Conservation (phyloP, 352 stramenopile genomes). For the Pythium guiyangense region DNA sequence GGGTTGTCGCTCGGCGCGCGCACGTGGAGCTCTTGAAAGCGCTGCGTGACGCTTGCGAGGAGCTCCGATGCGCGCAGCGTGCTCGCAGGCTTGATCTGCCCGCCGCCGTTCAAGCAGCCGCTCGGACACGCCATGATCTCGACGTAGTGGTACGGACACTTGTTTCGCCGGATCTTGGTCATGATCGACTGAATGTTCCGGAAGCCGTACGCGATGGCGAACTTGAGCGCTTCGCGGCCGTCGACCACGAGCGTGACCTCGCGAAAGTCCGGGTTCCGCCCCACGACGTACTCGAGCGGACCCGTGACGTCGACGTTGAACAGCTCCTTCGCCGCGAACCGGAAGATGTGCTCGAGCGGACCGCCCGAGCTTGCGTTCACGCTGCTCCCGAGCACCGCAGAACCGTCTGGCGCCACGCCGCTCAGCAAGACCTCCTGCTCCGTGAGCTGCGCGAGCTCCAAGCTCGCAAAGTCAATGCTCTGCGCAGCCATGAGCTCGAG, state of each 20-base stretch:
- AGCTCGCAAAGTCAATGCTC: conserved; percentile 54
- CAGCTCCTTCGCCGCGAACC: conserved; percentile 84
- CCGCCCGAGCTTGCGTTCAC: conserved; percentile 78
- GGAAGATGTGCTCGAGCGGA: conserved; percentile 92
- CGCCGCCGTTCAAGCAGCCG: conserved; percentile 96
- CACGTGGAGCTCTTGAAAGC: conserved; percentile 65
- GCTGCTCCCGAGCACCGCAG: conserved; percentile 49
- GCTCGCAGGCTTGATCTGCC: conserved; percentile 85
- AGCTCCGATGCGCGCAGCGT: conserved; percentile 49
- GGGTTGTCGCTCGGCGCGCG: conserved; percentile 60
- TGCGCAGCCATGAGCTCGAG: conserved; percentile 62
- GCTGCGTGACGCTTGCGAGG: conserved; percentile 55
- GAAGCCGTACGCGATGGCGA: conserved; percentile 95
- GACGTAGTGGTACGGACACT: conserved; percentile 94
- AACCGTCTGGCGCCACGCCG: conserved; percentile 52
- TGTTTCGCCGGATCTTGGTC: conserved; percentile 88
- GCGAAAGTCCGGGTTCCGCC: conserved; percentile 88
- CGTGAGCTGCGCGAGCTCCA: conserved; percentile 61
- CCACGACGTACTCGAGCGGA: conserved; percentile 83
- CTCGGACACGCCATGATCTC: conserved; percentile 99
- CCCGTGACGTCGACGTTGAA: conserved; percentile 82
- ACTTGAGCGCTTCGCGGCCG: conserved; percentile 85
- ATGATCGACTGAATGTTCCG: conserved; percentile 96
- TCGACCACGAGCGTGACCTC: conserved; percentile 72
- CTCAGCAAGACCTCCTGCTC: conserved; percentile 70